Conservation (phyloP, 2,329 filamentous ascomycete species). For the Lasiodiplodia citricola region DNA sequence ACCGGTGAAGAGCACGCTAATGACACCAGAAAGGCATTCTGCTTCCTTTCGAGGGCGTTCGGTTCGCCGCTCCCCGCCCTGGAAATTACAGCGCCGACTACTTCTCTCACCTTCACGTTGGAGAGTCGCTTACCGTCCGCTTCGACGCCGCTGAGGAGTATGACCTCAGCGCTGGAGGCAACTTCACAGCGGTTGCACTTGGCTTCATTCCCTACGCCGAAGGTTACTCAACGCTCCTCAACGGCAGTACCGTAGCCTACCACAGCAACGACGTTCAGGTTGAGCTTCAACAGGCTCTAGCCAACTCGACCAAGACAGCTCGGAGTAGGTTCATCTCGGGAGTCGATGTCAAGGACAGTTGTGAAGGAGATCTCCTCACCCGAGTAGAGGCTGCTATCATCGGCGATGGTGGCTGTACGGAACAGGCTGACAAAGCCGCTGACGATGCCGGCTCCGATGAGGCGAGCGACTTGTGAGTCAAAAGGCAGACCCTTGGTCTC, state of each 20-base stretch:
- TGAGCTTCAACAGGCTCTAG: conserved; percentile 62
- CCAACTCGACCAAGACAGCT: conserved; percentile 53
- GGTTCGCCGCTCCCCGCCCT: conserved; percentile 53
- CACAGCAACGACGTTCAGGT: conserved; percentile 64
- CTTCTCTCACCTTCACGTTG: conserved; percentile 56
- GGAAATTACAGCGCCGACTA: conserved; percentile 52
- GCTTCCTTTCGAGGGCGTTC: conserved; percentile 60
- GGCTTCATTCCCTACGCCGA: conserved; percentile 64
- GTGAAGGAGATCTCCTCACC: conserved; percentile 54
- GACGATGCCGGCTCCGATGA: conserved; percentile 55
- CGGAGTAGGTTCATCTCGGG: conserved; percentile 52
- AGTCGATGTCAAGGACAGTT: conserved; percentile 58
- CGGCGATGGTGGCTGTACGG: conserved; percentile 52
- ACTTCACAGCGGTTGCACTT: conserved; percentile 60
- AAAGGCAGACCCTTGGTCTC: background rate
- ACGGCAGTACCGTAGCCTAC: conserved; percentile 59
- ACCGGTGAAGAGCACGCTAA: conserved; percentile 1
- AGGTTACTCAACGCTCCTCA: conserved; percentile 58
- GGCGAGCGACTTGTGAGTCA: background rate
- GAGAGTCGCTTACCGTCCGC: conserved; percentile 56
- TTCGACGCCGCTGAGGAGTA: conserved; percentile 64
- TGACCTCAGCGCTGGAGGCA: conserved; percentile 57
- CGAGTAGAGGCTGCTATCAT: conserved; percentile 57
- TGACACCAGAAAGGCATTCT: conserved; percentile 41
- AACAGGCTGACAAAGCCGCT: conserved; percentile 60